phyloP scores from a whole-genome alignment of 2,329 filamentous ascomycete species.

The Fusarium subglutinans region DNA sequence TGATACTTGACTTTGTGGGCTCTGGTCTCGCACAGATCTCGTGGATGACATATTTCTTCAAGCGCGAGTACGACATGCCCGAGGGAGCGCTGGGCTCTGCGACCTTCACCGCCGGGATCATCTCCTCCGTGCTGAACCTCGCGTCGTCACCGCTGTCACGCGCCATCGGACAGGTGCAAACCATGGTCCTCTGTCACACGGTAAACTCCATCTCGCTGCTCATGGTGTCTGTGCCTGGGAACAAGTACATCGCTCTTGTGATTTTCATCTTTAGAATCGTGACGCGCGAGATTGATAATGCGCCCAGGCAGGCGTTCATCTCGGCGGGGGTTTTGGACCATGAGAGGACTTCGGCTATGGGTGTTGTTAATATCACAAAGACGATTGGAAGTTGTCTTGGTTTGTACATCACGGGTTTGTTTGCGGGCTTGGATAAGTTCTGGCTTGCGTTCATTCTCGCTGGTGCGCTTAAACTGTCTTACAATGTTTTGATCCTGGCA shows the following conservation, averaged over 20 bases:
- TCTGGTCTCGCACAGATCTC: conserved; percentile 38
- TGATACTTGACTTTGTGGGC: conserved; percentile 34
- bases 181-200: conserved; percentile 37
- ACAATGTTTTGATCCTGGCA: conserved; percentile 34
- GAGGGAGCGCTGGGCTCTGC: conserved; percentile 31
- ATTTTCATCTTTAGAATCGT: conserved; percentile 39
- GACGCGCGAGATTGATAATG: conserved; percentile 34
- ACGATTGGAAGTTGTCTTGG: conserved; percentile 35
- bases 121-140: conserved; percentile 35
- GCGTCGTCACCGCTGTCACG: conserved; percentile 28
- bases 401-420: conserved; percentile 29
- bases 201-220: conserved; percentile 33
- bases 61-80: conserved; percentile 34
- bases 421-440: conserved; percentile 32
- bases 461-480: conserved; percentile 25
- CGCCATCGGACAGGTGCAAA: conserved; percentile 33
- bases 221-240: conserved; percentile 30
- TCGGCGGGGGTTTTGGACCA: conserved; percentile 31
- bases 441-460: conserved; percentile 38
- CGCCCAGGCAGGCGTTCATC: conserved; percentile 34
- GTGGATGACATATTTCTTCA: conserved; percentile 41
- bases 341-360: conserved; percentile 37
- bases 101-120: conserved; percentile 35
- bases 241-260: conserved; percentile 29
- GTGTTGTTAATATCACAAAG: conserved; percentile 38